Base-by-base conservation (phyloP, 306 rosid species). In the Cicer yamashitae region DNA sequence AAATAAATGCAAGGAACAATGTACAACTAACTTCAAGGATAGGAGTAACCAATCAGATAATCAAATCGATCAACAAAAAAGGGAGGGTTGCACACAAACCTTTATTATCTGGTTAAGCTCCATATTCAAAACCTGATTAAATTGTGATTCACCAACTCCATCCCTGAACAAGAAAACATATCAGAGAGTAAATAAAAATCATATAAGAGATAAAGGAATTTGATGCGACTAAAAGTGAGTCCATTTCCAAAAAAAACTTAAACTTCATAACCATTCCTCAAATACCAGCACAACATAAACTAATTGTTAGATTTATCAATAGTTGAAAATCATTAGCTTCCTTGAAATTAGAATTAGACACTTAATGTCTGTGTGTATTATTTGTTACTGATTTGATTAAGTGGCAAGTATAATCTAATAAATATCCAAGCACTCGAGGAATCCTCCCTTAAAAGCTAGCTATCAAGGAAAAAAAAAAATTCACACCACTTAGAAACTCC, bases 131-230 rank as follows among this genome's bases (percentile, higher is more conserved):
- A 94, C 97, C 84, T 91, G 97, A 40, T 83, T 82, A 75, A 94
- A 94, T 73, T 94, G 98, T 10, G 98, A 91, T 80, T 94, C 96
- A 52, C 98, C 81, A 39, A 94, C 96, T 65, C 97, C 98, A 67
- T 94, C 98, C 89, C 98, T 94, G 83, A 71, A 84, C 17, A 69
- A 13, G 68, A 67, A 67, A 73, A 57, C 44, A 65, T 41, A 62
- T 71, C 79, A 79, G 73, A 65, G 22, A 47, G 30, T 73, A 64
- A 70, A 70, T n/a, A 65, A 37, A 76, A n/a, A 66, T 54, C 50
- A 41, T 67, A 54, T 57, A 15, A 20, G 34, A n/a, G 67, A 71
- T 41, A 45, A 76, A 53, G 45, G 46, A 65, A 22, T 65, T 20
- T 15, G 44, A 17, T 65, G 71, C 66, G 58, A 7, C 60, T 52